Evolutionary conservation across 345 rosid species (phyloP).

Genomic region (Gynandropsis gynandra): DNA sequence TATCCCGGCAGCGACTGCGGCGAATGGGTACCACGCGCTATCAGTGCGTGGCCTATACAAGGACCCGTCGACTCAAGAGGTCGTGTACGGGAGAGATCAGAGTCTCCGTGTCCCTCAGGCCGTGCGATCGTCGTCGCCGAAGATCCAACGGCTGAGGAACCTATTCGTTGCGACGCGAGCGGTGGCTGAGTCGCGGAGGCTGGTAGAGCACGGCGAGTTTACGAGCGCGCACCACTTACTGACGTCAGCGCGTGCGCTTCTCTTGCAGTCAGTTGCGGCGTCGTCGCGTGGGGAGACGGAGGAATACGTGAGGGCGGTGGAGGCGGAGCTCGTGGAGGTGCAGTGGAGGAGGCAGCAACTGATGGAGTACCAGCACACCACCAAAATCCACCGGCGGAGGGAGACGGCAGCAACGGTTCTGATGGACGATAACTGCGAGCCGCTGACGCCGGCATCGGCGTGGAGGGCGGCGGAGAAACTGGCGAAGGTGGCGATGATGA

Average conservation of each 20-base stretch:
- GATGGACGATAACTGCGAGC: conserved; percentile 72
- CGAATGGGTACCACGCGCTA: conserved; percentile 38
- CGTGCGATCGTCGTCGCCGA: conserved; percentile 40
- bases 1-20: conserved; percentile 29
- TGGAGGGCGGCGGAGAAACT: conserved; percentile 92
- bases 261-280: conserved; percentile 36
- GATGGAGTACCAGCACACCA: conserved; percentile 25
- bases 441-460: conserved; percentile 75
- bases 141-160: conserved; percentile 47
- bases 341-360: conserved; percentile 44
- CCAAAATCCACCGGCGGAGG: conserved; percentile 21
- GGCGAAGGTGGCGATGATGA: conserved; percentile 81
- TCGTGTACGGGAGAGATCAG: conserved; percentile 44
- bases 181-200: conserved; percentile 66
- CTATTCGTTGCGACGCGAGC: conserved; percentile 61
- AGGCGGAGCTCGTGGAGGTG: conserved; percentile 61
- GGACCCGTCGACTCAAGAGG: conserved; percentile 53
- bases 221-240: conserved; percentile 60
- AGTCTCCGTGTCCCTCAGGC: conserved; percentile 37
- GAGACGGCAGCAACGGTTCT: conserved; percentile 19
- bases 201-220: conserved; percentile 46
- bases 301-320: conserved; percentile 41
- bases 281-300: conserved; percentile 19
- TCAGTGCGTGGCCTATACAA: conserved; percentile 54
- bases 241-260: conserved; percentile 61